Evolutionary conservation across 306 rosid species (phyloP).

Genomic region (Prunus davidiana): DNA sequence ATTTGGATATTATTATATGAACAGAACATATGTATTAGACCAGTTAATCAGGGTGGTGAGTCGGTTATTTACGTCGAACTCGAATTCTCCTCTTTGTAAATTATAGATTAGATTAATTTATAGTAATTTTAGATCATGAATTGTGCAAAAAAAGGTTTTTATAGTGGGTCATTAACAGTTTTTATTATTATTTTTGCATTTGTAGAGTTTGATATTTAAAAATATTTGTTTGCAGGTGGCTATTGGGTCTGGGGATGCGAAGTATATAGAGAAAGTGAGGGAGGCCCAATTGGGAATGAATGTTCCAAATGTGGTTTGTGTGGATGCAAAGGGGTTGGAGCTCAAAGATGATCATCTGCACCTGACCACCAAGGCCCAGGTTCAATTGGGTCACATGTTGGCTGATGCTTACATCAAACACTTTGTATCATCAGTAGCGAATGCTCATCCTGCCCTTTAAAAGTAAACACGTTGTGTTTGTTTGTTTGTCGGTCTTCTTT

Average conservation of each 20-base stretch:
- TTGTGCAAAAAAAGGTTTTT: too few species aligned
- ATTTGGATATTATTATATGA: too few species aligned
- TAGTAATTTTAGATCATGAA: too few species aligned
- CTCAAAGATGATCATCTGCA: slow-evolving; percentile 72
- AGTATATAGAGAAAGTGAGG: slow-evolving; percentile 56
- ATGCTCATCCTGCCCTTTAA: not conserved
- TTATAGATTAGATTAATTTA: too few species aligned
- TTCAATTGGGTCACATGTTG: slow-evolving; percentile 61
- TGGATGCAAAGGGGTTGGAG: slow-evolving; percentile 70
- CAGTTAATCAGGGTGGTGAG: too few species aligned
- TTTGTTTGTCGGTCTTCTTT: not conserved
- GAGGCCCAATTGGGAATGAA: slow-evolving; percentile 56
- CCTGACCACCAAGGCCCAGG: slow-evolving; percentile 57
- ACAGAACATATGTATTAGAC: too few species aligned
- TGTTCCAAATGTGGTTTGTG: slow-evolving; percentile 51
- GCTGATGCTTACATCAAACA: slow-evolving; percentile 60
- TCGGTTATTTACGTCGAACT: too few species aligned
- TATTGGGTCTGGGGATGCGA: slow-evolving; percentile 44
- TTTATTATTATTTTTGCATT: not conserved
- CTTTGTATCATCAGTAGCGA: slow-evolving; percentile 24
- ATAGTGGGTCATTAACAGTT: too few species aligned
- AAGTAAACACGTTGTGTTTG: not conserved
- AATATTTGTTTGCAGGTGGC: slow-evolving; percentile 48
- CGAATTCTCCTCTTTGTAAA: too few species aligned
- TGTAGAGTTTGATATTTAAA: not conserved